phyloP scores from a whole-genome alignment of 2,329 filamentous ascomycete genomes.

The Herpomyces periplanetae region DNA sequence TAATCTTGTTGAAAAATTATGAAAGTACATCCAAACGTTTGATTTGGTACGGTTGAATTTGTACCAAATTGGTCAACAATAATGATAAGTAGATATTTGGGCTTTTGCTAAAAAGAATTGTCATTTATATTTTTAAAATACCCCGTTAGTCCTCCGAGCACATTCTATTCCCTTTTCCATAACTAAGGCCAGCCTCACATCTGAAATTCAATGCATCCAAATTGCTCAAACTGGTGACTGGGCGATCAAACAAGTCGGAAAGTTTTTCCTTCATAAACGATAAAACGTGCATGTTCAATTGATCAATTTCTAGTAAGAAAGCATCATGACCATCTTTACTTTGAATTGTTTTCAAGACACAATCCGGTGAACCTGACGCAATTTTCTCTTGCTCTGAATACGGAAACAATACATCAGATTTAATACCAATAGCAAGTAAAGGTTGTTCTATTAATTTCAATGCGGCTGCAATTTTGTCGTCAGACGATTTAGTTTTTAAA shows the following conservation, averaged over 20 bases:
- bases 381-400: conserved; percentile 87
- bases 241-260: conserved; percentile 45
- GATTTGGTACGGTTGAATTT: too few relatives aligned
- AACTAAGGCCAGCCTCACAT: too few relatives aligned
- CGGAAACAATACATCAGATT: conserved; percentile 79
- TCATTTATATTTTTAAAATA: too few relatives aligned
- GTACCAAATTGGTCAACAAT: too few relatives aligned
- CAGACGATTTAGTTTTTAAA: conserved; percentile 7
- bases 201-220: too few relatives aligned
- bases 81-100: too few relatives aligned
- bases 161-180: too few relatives aligned
- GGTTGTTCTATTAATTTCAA: conserved; percentile 54
- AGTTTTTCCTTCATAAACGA: conserved; percentile 44
- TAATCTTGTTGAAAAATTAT: too few relatives aligned
- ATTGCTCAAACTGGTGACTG: too few relatives aligned
- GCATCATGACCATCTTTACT: conserved; percentile 85
- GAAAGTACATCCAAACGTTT: too few relatives aligned
- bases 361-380: conserved; percentile 36
- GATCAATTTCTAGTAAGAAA: conserved; percentile 80
- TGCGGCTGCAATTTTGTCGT: conserved; percentile 26
- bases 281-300: conserved; percentile 60
- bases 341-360: conserved; percentile 47
- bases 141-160: too few relatives aligned
- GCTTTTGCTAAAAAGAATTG: too few relatives aligned
- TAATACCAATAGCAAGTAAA: conserved; percentile 60